Conservation (phyloP, 106 monocot genomes). For the Gastrodia elata region DNA sequence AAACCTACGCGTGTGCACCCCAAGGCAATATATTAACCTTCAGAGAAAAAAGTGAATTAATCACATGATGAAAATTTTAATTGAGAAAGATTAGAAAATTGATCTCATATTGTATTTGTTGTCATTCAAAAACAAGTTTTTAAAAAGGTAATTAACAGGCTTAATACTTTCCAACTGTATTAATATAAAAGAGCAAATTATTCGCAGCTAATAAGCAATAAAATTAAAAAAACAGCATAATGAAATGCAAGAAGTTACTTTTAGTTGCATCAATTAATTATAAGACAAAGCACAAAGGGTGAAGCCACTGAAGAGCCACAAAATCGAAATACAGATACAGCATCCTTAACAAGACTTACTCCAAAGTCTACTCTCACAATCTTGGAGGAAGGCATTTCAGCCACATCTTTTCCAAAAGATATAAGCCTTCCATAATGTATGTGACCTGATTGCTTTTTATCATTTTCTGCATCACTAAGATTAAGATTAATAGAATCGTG, state of each 20-base stretch:
- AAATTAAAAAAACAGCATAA: background rate
- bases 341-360: conserved; percentile 26
- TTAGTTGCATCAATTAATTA: background rate
- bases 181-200: background rate
- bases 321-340: background rate
- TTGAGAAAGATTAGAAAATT: background rate
- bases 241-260: background rate
- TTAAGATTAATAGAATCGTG: conserved; percentile 31
- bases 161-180: background rate
- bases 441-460: conserved; percentile 13
- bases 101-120: background rate
- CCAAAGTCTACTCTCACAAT: conserved; percentile 69
- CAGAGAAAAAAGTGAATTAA: too few species aligned
- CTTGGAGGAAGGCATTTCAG: conserved; percentile 47
- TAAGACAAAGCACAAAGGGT: background rate
- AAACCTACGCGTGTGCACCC: too few species aligned
- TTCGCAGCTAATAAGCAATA: background rate
- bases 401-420: conserved; percentile 86
- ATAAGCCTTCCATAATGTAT: conserved; percentile 81
- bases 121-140: conserved; percentile 1
- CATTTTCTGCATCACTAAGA: conserved; percentile 18
- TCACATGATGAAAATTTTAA: background rate
- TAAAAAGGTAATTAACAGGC: background rate
- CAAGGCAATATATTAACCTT: too few species aligned
- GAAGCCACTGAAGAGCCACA: background rate